Base-by-base conservation (phyloP, 2,329 filamentous ascomycete genomes). In the Aspergillus sp. region DNA sequence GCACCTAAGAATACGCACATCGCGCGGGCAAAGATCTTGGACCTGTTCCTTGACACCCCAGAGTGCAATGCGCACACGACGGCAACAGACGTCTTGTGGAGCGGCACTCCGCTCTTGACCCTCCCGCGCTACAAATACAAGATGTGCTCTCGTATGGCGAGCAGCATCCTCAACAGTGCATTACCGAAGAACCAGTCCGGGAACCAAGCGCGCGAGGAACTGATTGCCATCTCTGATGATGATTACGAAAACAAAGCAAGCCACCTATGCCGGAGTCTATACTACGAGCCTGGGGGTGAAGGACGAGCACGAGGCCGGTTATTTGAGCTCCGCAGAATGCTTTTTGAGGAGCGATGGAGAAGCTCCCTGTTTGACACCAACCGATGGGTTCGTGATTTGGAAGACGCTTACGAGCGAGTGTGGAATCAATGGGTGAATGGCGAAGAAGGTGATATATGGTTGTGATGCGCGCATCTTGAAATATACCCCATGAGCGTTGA, bases 11-110 rank as follows among this genome's bases (percentile, higher is more conserved):
- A 90, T 64, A 86, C 93, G 64, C 95, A 99, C 74, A 99, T 99
- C 64, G 89, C 91, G 6, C 88, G 95, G 35, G 95, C 95, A 6
- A 86, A 93, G 21, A 86, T 99, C 27, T 93, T 93, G 71, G 95
- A 99, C 75, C 80, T 99, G 6, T 98, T 99, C 71, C 84, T 99
- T 14, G 95, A 99, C 75, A 99, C 95, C 0, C 93, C 95, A 1
- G 95, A 99, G 75, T 99, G 95, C 77, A 99, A 99, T 70, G 95
- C 93, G 1, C 95, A 99, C 74, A 99, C 95, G 1, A 99, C 95
- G 1, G 95, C 95, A 2, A 96, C 95, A 12, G 95, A 99, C 69
- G 89, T 98, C 1, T 81, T 99, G 6, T 99, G 95, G 95, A 96
- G 90, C 52, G 96, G 93, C 66, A 98, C 95, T 0, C 95, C 95